These are phyloP conservation scores for Nothophytophthora sp. DNA, from an alignment of 352 stramenopile genomes.

Conservation along the genomic window DNA sequence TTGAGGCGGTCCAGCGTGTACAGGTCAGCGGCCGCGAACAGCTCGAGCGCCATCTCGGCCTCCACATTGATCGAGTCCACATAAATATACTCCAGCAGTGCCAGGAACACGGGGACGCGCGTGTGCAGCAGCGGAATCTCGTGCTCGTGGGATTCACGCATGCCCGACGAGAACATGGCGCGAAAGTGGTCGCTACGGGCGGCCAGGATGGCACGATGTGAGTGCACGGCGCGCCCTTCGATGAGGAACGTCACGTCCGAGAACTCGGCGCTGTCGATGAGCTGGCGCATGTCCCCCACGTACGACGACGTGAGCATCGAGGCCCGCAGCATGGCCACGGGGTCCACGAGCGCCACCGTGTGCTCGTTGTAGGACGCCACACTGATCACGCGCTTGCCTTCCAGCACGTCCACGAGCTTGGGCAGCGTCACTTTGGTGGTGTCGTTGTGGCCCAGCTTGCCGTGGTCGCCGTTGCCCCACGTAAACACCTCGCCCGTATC, in stretches of 20 bases:
- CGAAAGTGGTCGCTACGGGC: conserved; percentile 95
- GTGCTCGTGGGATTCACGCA: conserved; percentile 88
- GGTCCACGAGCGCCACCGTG: conserved; percentile 92
- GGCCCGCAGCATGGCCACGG: conserved; percentile 71
- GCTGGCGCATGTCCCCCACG: conserved; percentile 88
- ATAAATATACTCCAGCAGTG: conserved; percentile 97
- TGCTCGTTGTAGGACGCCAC: conserved; percentile 98
- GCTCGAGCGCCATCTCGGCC: conserved; percentile 92
- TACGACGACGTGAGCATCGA: conserved; percentile 87
- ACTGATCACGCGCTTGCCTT: conserved; percentile 93
- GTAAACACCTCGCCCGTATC: conserved; percentile 93
- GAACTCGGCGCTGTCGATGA: conserved; percentile 93
- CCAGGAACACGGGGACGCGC: conserved; percentile 91
- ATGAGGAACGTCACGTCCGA: conserved; percentile 89
- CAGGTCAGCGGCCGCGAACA: conserved; percentile 94
- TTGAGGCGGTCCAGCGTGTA: conserved; percentile 96
- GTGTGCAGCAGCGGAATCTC: conserved; percentile 92
- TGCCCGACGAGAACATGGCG: conserved; percentile 94
- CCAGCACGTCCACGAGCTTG: conserved; percentile 91
- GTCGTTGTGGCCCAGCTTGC: conserved; percentile 95
- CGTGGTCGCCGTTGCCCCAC: conserved; percentile 93
- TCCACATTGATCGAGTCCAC: conserved; percentile 93
- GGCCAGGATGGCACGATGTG: conserved; percentile 91
- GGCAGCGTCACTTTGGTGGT: conserved; percentile 95
- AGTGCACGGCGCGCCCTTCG: conserved; percentile 81